Base-by-base conservation (phyloP, 179 eudicot genomes). In the Silene vulgaris region DNA sequence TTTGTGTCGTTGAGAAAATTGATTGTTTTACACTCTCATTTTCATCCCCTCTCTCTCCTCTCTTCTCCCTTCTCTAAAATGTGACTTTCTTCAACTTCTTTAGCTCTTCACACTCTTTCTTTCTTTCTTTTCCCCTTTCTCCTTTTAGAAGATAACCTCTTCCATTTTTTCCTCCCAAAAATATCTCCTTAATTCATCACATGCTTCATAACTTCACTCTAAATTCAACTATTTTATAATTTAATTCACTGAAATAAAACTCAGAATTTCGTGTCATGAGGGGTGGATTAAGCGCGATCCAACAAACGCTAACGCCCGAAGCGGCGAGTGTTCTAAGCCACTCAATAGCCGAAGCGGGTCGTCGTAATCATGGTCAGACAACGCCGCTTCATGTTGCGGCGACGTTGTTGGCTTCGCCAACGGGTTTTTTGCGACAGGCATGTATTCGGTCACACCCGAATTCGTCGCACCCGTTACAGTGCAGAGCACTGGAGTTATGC, bases 231-330 rank as follows among this genome's bases (percentile, higher is more conserved):
- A 35, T 6, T 32, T 32, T 32, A 32, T 35, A 35, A 35, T 35
- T 32, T 35, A 35, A 35, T 35, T 35, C 40, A 4, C 6, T 35
- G 26, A 23, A 23, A 14, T 40, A 69, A 59, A 62, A 57, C 35
- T 57, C 69, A 59, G 26, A 76, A 63, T 73, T 78, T 35, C 6
- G 29, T 11, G 9, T 56, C 35, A 94, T 95, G 99, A 90, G 95
- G 82, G 89, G 96, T 1, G 96, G 97, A 3, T 74, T 92, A 20
- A 89, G 87, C 62, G 92, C 84, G 17, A 79, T 81, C 69, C 87
- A 88, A 29, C 90, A 86, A 37, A 79, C 89, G 17, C 76, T 88
- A 57, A 86, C 85, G 17, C 75, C 80, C 0, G 90, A 88, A 29
- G 87, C 90, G 0, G 82, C 86, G 0, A 76, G 80, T 6, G 74